A percentile compares a stretch with the other conserved stretches of the same genome.
These are phyloP conservation scores for Populus pruinosa DNA, from an alignment of 345 rosid genomes.

Conservation along the genomic window DNA sequence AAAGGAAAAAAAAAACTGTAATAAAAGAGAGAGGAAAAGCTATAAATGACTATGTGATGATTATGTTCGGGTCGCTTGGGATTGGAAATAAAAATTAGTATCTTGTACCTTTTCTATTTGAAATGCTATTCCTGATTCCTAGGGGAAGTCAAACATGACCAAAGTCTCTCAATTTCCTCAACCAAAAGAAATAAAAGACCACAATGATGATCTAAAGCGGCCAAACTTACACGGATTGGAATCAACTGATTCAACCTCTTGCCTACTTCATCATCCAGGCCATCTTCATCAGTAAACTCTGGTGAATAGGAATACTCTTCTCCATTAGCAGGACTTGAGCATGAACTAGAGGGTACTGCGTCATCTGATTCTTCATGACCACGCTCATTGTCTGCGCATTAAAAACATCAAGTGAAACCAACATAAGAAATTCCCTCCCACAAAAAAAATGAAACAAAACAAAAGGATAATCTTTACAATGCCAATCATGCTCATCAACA, in stretches of 20 bases:
- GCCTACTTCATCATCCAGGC: constrained; percentile 66
- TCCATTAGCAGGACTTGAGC: constrained; percentile 57
- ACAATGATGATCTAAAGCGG: not conserved
- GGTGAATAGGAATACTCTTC: constrained; percentile 59
- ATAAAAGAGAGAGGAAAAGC: too few relatives aligned
- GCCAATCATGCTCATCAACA: constrained; percentile 45
- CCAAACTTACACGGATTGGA: constrained; percentile 63
- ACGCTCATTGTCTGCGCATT: constrained; percentile 47
- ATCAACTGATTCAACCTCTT: constrained; percentile 78
- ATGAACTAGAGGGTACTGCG: constrained; percentile 45
- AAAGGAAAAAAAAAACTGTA: too few relatives aligned
- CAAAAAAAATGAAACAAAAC: not conserved
- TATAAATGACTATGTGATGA: not conserved
- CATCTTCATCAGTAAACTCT: constrained; percentile 55
- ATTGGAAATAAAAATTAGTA: not conserved
- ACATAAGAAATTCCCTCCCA: not conserved
- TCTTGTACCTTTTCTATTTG: not conserved
- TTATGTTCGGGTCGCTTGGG: not conserved
- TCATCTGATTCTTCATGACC: constrained; percentile 54
- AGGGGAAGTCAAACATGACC: not conserved
- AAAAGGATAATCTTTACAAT: constrained; percentile 18
- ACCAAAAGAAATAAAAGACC: not conserved
- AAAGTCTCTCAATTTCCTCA: not conserved
- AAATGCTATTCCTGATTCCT: not conserved
- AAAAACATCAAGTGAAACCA: constrained; percentile 17